A percentile compares a stretch with the other conserved stretches of the same genome.
These are phyloP conservation scores for Drechslerella coelobrocha DNA, from an alignment of 2,329 filamentous ascomycete genomes.

Conservation along the genomic window DNA sequence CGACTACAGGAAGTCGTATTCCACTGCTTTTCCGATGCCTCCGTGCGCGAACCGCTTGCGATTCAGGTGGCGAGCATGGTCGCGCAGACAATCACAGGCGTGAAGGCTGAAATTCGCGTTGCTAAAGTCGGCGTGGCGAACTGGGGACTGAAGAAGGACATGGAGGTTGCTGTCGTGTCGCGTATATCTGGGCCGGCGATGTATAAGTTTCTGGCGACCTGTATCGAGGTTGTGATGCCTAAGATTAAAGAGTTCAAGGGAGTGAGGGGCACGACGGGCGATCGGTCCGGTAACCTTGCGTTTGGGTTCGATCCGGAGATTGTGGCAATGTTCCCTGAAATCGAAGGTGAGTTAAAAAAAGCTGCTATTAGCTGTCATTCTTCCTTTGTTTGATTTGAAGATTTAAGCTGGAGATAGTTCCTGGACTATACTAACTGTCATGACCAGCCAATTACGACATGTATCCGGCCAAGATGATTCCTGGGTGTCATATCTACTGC, in stretches of 20 bases:
- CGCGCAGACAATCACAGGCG: slow-evolving; percentile 83
- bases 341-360: slow-evolving; percentile 83
- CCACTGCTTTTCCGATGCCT: slow-evolving; percentile 73
- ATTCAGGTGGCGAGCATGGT: slow-evolving; percentile 84
- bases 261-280: slow-evolving; percentile 76
- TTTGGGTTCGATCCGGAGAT: slow-evolving; percentile 80
- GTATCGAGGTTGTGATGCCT: slow-evolving; percentile 87
- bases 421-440: slow-evolving; percentile 48
- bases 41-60: slow-evolving; percentile 73
- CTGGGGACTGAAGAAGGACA: slow-evolving; percentile 76
- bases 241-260: slow-evolving; percentile 96
- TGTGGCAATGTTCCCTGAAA: slow-evolving; percentile 86
- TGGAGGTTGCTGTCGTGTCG: slow-evolving; percentile 76
- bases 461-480: slow-evolving; percentile 76
- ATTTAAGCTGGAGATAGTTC: not conserved
- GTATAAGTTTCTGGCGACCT: slow-evolving; percentile 88
- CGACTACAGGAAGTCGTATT: slow-evolving; percentile 80
- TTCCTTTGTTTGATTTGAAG: too few relatives aligned
- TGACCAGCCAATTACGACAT: slow-evolving; percentile 58
- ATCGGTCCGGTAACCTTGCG: slow-evolving; percentile 83
- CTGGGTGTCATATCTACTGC: slow-evolving; percentile 81
- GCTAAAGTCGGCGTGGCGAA: slow-evolving; percentile 73
- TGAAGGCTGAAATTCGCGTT: slow-evolving; percentile 72
- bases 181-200: slow-evolving; percentile 80
- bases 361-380: too few relatives aligned